Base-by-base conservation (phyloP, 225 moss, liverwort and hornwort genomes). In the Climacium dendroides region DNA sequence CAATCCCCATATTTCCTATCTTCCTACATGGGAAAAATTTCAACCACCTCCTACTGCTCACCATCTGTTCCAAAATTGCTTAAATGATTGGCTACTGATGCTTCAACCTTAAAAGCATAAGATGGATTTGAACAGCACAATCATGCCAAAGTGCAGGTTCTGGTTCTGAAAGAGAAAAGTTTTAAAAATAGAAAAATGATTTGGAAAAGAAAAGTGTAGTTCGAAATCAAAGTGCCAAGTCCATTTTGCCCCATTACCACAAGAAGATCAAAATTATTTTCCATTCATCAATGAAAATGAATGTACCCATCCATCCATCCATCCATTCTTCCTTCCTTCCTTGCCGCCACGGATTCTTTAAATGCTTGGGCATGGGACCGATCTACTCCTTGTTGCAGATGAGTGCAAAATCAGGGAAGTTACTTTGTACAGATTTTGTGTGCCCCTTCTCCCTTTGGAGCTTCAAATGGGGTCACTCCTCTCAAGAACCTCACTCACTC, bases 381-480 rank as follows among this genome's bases (percentile, higher is more conserved):
- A 20, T 52, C 58, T 20, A 3, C 53, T 85, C n/a, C n/a, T 70
- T 81, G 78, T 63, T 71, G 87, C 65, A 65, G 89, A 64, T 89
- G 91, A 89, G 91, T 89, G 91, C 89, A 23, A 89, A 87, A 91
- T 91, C 91, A 85, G 83, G 91, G 89, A 91, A 91, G 91, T 91
- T 91, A 91, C 91, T 91, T 89, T 89, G 91, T 89, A 91, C 91
- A 91, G 91, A 91, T 91, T 82, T 79, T 29, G 78, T 12, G 12
- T 82, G 82, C 58, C 78, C 53, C 48, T 8, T 8, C 11, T 10
- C 48, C 43, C 52, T 85, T 87, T 11, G 63, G 48, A 82, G 55
- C 25, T 20, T 52, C 78, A 39, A 87, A 64, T 39, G 77, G 19
- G 37, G 81, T 60, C 60, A 32, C 60, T 15, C 84, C n/a, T 86